Evolutionary conservation across 805 yeast genomes (phyloP).

Genomic region (Nakazawaea anatomiae): DNA sequence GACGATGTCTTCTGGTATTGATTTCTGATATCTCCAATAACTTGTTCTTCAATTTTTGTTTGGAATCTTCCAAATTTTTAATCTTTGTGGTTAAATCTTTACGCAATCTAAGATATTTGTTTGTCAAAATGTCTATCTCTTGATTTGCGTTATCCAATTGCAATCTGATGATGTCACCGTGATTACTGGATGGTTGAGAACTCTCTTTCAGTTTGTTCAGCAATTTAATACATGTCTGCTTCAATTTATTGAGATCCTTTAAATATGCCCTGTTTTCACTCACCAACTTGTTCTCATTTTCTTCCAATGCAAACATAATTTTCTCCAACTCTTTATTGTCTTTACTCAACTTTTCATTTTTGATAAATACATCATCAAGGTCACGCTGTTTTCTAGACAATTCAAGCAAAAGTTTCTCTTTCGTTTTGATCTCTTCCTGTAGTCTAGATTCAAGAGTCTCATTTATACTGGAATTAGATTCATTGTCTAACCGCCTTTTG

Average conservation of each 20-base stretch:
- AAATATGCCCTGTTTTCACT: slow-evolving; percentile 25
- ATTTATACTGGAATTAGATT: slow-evolving; percentile 14
- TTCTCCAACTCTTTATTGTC: slow-evolving; percentile 25
- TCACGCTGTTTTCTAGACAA: slow-evolving; percentile 19
- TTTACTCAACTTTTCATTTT: slow-evolving; percentile 17
- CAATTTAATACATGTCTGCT: slow-evolving; percentile 24
- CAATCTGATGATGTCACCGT: neutral
- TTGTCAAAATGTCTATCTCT: slow-evolving; percentile 11
- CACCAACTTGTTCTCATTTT: slow-evolving; percentile 21
- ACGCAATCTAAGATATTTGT: slow-evolving; percentile 8
- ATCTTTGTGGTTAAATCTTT: slow-evolving; percentile 12
- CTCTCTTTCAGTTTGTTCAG: slow-evolving; percentile 20
- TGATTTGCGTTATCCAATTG: slow-evolving; percentile 7
- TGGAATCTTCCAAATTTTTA: slow-evolving; percentile 12
- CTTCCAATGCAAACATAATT: slow-evolving; percentile 24
- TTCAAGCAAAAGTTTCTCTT: slow-evolving; percentile 22
- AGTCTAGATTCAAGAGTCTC: slow-evolving; percentile 29
- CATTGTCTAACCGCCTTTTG: slow-evolving; percentile 23
- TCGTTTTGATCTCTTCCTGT: slow-evolving; percentile 24
- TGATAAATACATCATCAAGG: slow-evolving; percentile 17
- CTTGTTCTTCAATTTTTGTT: slow-evolving; percentile 9
- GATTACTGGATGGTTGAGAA: too few species aligned
- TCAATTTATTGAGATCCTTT: slow-evolving; percentile 20
- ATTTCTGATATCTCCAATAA: slow-evolving; percentile 1
- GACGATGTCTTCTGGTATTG: neutral